Percentiles rank a stretch among this genome's conserved stretches.
Conservation (phyloP, 345 rosid genomes). For the Jatropha curcas region DNA sequence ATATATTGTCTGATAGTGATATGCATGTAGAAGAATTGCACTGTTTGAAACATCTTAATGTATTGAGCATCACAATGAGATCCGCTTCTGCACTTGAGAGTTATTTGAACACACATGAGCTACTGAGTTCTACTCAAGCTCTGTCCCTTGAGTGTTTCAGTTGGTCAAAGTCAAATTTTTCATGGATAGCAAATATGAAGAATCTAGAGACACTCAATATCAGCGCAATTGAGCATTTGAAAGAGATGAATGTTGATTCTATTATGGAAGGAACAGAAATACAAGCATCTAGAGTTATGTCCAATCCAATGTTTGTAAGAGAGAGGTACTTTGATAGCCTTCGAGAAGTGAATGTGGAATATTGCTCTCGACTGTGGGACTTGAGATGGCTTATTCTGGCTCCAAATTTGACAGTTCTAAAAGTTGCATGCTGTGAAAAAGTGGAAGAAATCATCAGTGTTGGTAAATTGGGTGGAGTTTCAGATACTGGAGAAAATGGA, state of each 20-base stretch:
- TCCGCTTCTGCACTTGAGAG: background rate
- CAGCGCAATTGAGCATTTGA: background rate
- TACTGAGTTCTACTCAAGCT: slow-evolving; percentile 5
- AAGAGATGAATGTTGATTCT: background rate
- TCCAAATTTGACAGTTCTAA: slow-evolving; percentile 18
- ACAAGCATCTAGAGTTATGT: background rate
- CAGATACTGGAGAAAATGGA: background rate
- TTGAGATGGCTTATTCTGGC: slow-evolving; percentile 31
- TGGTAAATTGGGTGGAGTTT: slow-evolving; percentile 5
- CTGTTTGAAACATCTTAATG: slow-evolving; percentile 10
- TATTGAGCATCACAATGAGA: slow-evolving; percentile 8
- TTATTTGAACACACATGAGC: background rate
- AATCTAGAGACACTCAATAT: background rate
- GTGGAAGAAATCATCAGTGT: slow-evolving; percentile 25
- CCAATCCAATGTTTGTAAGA: background rate
- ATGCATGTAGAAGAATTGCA: slow-evolving; percentile 25
- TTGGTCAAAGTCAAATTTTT: background rate
- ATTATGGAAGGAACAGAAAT: background rate
- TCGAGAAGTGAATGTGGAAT: background rate
- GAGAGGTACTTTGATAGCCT: background rate
- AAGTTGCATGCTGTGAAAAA: background rate
- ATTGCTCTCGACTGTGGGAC: slow-evolving; percentile 10
- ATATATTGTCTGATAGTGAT: background rate
- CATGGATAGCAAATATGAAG: background rate
- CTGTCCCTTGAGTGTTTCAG: background rate